phyloP scores from a whole-genome alignment of 441 rosid species.

The Mallotus japonicus region DNA sequence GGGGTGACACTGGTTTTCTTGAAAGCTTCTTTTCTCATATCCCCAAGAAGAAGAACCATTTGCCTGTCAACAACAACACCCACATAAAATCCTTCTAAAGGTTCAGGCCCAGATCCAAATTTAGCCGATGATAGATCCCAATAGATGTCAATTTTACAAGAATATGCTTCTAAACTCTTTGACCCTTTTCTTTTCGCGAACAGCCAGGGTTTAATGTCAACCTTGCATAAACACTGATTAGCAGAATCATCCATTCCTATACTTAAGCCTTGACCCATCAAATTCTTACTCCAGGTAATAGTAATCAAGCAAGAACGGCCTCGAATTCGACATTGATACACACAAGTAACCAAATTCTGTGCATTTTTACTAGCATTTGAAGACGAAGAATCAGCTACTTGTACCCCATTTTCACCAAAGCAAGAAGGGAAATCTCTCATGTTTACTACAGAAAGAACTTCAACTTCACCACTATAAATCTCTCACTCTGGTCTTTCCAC shows the following conservation, averaged over 20 bases:
- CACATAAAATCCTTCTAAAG: constrained; percentile 68
- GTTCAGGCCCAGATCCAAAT: constrained; percentile 84
- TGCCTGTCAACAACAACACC: constrained; percentile 62
- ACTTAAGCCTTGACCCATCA: constrained; percentile 86
- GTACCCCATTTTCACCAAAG: constrained; percentile 83
- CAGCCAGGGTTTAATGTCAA: constrained; percentile 88
- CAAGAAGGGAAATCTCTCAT: constrained; percentile 96
- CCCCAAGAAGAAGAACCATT: constrained; percentile 75
- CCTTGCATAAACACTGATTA: constrained; percentile 70
- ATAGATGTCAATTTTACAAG: constrained; percentile 53
- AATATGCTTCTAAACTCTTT: constrained; percentile 60
- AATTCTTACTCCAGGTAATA: constrained; percentile 70
- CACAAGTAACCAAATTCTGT: constrained; percentile 66
- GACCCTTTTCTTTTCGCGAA: constrained; percentile 85
- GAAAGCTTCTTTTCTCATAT: constrained; percentile 75
- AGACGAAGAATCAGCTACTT: constrained; percentile 69
- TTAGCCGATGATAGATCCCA: constrained; percentile 84
- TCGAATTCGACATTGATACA: constrained; percentile 61
- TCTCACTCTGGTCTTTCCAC: constrained; percentile 29
- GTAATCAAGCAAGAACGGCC: constrained; percentile 66
- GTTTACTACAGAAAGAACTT: constrained; percentile 18
- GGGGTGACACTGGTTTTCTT: constrained; percentile 51
- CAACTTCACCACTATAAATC: constrained; percentile 27
- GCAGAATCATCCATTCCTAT: constrained; percentile 64
- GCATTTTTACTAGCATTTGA: constrained; percentile 51